A percentile compares a stretch with the other conserved stretches of the same genome.
Conservation (phyloP, 192 early-diverging fungal species). For the Geranomyces variabilis region DNA sequence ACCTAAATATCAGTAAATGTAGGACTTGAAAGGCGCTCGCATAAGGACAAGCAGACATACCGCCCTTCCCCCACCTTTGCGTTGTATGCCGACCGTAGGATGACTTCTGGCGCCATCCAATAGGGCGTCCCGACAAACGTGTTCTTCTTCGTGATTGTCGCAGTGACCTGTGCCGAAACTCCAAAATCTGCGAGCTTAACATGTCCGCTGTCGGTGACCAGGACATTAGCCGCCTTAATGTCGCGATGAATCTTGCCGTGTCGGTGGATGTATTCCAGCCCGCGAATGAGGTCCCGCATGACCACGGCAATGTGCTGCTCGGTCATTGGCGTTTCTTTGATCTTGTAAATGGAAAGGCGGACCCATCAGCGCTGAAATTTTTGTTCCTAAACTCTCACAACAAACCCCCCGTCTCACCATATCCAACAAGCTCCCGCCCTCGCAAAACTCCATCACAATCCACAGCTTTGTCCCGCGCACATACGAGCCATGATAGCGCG, state of each 20-base stretch:
- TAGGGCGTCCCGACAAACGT: slow-evolving; percentile 77
- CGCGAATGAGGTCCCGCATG: slow-evolving; percentile 79
- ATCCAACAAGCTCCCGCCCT: slow-evolving; percentile 88
- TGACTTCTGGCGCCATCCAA: slow-evolving; percentile 57
- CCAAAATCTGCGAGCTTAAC: slow-evolving; percentile 46
- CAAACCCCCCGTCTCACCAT: slow-evolving; percentile 60
- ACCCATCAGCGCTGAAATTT: not conserved
- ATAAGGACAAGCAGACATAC: not conserved
- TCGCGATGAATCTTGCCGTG: slow-evolving; percentile 66
- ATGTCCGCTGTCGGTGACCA: slow-evolving; percentile 36
- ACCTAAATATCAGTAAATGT: slow-evolving; percentile 41
- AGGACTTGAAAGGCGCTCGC: not conserved
- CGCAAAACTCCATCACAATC: slow-evolving; percentile 96
- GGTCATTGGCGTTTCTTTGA: slow-evolving; percentile 73
- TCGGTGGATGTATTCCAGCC: slow-evolving; percentile 88
- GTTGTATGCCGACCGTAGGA: slow-evolving; percentile 51
- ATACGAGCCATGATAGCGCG: slow-evolving; percentile 83
- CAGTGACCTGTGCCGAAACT: slow-evolving; percentile 72
- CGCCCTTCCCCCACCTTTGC: slow-evolving; percentile 55
- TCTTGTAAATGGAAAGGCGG: slow-evolving; percentile 41
- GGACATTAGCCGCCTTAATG: slow-evolving; percentile 46
- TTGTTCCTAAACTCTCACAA: no score
- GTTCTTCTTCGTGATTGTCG: slow-evolving; percentile 81
- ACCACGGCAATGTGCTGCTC: slow-evolving; percentile 89
- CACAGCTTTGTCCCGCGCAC: slow-evolving; percentile 86